A percentile compares a stretch with the other conserved stretches of the same genome.
phyloP scores from a whole-genome alignment of 2,329 filamentous ascomycete genomes.

The Cladosporium cucumerinum region DNA sequence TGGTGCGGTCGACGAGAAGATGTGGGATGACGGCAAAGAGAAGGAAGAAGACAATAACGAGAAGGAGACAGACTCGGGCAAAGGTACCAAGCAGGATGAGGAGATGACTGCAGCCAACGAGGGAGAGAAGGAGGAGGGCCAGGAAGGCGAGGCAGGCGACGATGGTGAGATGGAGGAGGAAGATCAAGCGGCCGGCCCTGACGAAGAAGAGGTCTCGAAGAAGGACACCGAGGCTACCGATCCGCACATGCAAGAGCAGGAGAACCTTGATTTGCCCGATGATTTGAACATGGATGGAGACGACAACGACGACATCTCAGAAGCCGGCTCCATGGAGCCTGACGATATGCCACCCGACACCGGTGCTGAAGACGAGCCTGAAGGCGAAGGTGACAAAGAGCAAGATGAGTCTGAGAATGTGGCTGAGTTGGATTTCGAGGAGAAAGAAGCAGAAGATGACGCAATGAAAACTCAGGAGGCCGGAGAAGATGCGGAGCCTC shows the following conservation, averaged over 20 bases:
- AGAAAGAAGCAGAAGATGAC: conserved; percentile 45
- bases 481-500: conserved; percentile 39
- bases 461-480: conserved; percentile 46
- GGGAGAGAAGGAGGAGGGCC: conserved; percentile 47
- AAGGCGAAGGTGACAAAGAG: conserved; percentile 37
- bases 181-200: conserved; percentile 31
- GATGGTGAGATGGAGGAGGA: conserved; percentile 54
- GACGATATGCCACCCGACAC: conserved; percentile 21
- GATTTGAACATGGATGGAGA: conserved; percentile 78
- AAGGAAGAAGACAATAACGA: conserved; percentile 79
- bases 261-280: conserved; percentile 79
- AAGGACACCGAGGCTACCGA: conserved; percentile 66
- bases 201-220: conserved; percentile 62
- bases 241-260: conserved; percentile 75
- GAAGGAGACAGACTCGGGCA: conserved; percentile 62
- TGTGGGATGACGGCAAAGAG: conserved; percentile 86
- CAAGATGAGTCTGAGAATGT: conserved; percentile 40
- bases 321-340: conserved; percentile 11
- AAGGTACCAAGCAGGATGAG: conserved; percentile 48
- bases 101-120: conserved; percentile 45
- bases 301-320: conserved; percentile 42
- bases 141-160: conserved; percentile 60
- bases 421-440: conserved; percentile 40
- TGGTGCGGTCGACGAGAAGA: conserved; percentile 83
- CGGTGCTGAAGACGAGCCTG: conserved; percentile 23